Evolutionary conservation across 2,329 filamentous ascomycete species (phyloP).

Genomic region (Alternaria hordeiaustralica): DNA sequence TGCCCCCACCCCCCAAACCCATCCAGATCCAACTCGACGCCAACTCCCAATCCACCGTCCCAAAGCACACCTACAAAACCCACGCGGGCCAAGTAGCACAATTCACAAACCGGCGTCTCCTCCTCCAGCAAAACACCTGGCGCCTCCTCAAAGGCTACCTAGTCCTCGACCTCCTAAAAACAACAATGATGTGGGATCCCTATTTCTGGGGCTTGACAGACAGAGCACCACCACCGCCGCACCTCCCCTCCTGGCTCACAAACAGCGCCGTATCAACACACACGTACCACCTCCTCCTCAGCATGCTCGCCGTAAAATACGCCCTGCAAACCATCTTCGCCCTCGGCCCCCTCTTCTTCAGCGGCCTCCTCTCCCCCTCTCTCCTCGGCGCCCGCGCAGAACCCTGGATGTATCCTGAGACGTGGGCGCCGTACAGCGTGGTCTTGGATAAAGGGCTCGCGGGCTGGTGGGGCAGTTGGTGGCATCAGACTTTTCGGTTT

Average conservation of each 20-base stretch:
- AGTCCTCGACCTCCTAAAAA: constrained; percentile 72
- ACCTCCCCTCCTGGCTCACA: constrained; percentile 51
- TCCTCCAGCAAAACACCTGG: constrained; percentile 44
- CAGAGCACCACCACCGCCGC: constrained; percentile 53
- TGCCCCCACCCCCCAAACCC: constrained; percentile 53
- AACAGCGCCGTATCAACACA: constrained; percentile 56
- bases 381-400: constrained; percentile 66
- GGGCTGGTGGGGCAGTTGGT: constrained; percentile 85
- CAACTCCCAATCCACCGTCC: constrained; percentile 26
- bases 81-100: constrained; percentile 46
- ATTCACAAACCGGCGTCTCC: constrained; percentile 41
- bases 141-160: constrained; percentile 67
- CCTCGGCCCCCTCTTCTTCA: constrained; percentile 66
- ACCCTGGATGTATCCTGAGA: constrained; percentile 67
- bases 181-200: constrained; percentile 74
- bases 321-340: constrained; percentile 68
- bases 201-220: constrained; percentile 70
- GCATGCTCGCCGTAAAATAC: constrained; percentile 62
- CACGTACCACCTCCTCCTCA: constrained; percentile 64
- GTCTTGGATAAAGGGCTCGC: constrained; percentile 74
- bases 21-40: constrained; percentile 48
- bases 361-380: constrained; percentile 63
- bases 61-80: constrained; percentile 27
- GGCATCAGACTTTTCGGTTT: constrained; percentile 89
- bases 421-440: constrained; percentile 60